These are phyloP conservation scores for Parvularia atlantis DNA, from an alignment of 78 protist species.

Conservation along the genomic window DNA sequence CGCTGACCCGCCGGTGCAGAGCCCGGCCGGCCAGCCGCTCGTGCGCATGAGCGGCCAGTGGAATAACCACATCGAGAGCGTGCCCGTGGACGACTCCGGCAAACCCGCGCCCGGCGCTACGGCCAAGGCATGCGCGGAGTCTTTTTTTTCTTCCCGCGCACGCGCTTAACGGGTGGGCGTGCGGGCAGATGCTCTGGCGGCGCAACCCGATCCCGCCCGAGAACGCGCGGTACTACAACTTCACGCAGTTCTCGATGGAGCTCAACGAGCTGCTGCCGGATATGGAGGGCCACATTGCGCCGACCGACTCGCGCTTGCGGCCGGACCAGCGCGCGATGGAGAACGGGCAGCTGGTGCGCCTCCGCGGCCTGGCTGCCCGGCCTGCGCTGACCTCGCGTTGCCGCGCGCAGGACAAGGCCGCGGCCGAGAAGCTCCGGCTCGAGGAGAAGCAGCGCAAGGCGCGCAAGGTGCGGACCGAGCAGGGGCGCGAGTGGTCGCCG, in stretches of 20 bases:
- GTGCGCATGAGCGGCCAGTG: no score
- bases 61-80: not conserved
- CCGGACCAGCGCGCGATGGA: constrained; percentile 24
- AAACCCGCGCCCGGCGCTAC: not conserved
- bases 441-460: constrained; percentile 16
- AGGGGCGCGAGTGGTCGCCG: not conserved
- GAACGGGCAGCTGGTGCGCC: not conserved
- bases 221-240: constrained; percentile 13
- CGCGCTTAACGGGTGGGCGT: no score
- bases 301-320: constrained; percentile 27
- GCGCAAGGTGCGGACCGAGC: constrained; percentile 9
- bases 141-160: not conserved
- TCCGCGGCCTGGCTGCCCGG: not conserved
- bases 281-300: not conserved
- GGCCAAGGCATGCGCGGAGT: not conserved
- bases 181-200: not conserved
- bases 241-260: constrained; percentile 11
- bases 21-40: no score
- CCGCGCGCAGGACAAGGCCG: not conserved
- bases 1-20: no score
- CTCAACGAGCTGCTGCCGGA: constrained; percentile 4
- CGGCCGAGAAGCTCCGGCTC: constrained; percentile 3
- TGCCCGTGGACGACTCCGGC: not conserved
- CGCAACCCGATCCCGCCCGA: constrained; percentile 5
- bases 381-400: not conserved